phyloP scores from a whole-genome alignment of 1,284 basidiomycete genomes.

The Sporisorium iseilematis-ciliati region DNA sequence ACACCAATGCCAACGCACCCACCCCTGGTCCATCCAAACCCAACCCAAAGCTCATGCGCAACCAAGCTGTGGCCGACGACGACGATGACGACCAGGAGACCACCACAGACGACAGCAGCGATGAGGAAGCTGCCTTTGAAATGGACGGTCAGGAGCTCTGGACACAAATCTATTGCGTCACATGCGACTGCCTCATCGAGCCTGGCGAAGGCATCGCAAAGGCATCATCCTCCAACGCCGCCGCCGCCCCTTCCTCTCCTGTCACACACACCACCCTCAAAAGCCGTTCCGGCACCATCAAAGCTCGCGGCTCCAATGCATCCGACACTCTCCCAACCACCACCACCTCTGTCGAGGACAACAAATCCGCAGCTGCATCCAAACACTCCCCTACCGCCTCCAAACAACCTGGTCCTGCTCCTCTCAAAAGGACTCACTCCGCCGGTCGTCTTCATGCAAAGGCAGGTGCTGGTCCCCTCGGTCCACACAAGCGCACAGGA shows the following conservation, averaged over 20 bases:
- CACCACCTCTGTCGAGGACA: constrained; percentile 7
- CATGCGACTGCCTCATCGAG: constrained; percentile 64
- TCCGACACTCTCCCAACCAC: constrained; percentile 21
- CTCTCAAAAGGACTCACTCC: constrained; percentile 55
- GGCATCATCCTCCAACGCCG: neutral
- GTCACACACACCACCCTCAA: constrained; percentile 44
- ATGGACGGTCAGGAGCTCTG: constrained; percentile 66
- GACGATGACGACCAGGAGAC: constrained; percentile 44
- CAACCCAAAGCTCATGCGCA: constrained; percentile 22
- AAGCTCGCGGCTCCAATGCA: constrained; percentile 37
- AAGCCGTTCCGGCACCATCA: constrained; percentile 57
- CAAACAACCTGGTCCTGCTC: constrained; percentile 16
- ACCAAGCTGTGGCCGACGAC: constrained; percentile 10
- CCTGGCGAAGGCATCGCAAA: constrained; percentile 57
- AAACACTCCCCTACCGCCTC: constrained; percentile 21
- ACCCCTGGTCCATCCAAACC: constrained; percentile 25
- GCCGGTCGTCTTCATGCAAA: constrained; percentile 58
- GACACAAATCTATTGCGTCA: constrained; percentile 61
- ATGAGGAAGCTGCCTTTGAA: constrained; percentile 56
- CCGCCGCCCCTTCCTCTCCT: constrained; percentile 9
- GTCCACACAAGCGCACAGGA: constrained; percentile 57
- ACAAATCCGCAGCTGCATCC: constrained; percentile 14
- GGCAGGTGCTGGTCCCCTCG: constrained; percentile 39
- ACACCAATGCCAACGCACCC: constrained; percentile 7
- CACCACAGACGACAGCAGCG: constrained; percentile 48